Conservation (phyloP, 2,329 filamentous ascomycete species). For the Ophiostoma piceae region DNA sequence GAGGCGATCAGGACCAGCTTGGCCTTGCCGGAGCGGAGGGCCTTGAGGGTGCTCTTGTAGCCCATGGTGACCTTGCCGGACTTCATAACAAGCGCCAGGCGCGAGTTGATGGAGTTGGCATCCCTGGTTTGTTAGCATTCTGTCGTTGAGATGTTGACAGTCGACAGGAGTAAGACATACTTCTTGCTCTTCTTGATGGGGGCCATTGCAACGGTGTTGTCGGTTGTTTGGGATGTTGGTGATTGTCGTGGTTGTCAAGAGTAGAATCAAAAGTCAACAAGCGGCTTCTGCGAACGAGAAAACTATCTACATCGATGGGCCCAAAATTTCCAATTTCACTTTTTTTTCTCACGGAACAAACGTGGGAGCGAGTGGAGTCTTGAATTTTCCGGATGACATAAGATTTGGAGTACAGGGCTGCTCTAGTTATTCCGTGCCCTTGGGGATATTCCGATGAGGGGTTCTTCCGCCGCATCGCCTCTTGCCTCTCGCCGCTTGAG, state of each 20-base stretch:
- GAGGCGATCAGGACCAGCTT: conserved; percentile 89
- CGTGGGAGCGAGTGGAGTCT: not conserved
- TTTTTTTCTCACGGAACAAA: not conserved
- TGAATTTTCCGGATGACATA: not conserved
- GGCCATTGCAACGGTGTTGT: conserved; percentile 52
- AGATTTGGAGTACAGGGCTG: not conserved
- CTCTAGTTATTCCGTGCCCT: conserved; percentile 24
- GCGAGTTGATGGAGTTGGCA: conserved; percentile 47
- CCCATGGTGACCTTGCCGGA: conserved; percentile 77
- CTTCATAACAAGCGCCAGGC: conserved; percentile 60
- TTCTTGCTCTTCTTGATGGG: conserved; percentile 60
- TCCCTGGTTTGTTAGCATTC: conserved; percentile 21
- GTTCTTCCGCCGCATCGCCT: conserved; percentile 4
- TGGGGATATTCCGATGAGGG: conserved; percentile 24
- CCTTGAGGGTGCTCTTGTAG: conserved; percentile 65
- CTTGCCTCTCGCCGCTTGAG: conserved; percentile 1
- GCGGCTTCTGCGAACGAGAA: not conserved
- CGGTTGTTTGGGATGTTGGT: conserved; percentile 21
- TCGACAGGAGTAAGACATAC: conserved; percentile 17
- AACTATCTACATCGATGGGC: not conserved
- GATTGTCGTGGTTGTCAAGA: conserved; percentile 20
- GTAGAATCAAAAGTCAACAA: conserved; percentile 3
- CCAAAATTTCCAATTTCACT: not conserved
- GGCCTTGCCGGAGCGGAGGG: conserved; percentile 65
- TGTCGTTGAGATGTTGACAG: not conserved